These are phyloP conservation scores for Schizonepeta tenuifolia DNA, from an alignment of 257 asterid species.

Conservation along the genomic window DNA sequence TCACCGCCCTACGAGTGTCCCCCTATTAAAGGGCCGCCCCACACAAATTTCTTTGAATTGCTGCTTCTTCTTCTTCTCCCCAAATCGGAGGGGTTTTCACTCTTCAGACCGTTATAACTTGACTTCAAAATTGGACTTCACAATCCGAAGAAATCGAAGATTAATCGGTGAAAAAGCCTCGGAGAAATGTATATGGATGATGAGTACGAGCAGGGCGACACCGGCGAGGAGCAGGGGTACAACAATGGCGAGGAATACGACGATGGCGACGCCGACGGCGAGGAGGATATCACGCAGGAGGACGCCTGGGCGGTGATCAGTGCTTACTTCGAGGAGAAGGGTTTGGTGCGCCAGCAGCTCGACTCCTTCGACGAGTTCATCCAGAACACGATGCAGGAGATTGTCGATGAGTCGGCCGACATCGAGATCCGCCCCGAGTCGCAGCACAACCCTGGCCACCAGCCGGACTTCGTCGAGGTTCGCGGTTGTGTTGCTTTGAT, in stretches of 20 bases:
- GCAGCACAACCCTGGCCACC: conserved; percentile 94
- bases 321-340: conserved; percentile 95
- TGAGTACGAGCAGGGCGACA: conserved; percentile 41
- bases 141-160: background rate
- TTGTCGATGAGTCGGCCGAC: conserved; percentile 90
- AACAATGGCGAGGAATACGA: conserved; percentile 56
- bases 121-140: conserved; percentile 31
- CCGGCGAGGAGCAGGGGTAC: conserved; percentile 45
- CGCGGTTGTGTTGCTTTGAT: conserved; percentile 57
- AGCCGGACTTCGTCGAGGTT: conserved; percentile 94
- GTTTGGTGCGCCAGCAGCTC: conserved; percentile 91
- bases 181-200: conserved; percentile 67
- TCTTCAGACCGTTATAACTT: background rate
- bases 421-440: conserved; percentile 97
- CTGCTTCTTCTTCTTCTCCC: conserved; percentile 5
- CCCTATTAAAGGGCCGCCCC: conserved; percentile 24
- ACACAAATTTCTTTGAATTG: background rate
- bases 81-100: conserved; percentile 15
- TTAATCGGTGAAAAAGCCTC: background rate
- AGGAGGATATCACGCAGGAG: conserved; percentile 92
- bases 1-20: background rate
- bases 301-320: conserved; percentile 99
- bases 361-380: conserved; percentile 97
- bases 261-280: conserved; percentile 41
- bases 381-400: conserved; percentile 97